Evolutionary conservation across 768 basidiomycete genomes (phyloP).

Genomic region (Pleurotus pulmonarius): DNA sequence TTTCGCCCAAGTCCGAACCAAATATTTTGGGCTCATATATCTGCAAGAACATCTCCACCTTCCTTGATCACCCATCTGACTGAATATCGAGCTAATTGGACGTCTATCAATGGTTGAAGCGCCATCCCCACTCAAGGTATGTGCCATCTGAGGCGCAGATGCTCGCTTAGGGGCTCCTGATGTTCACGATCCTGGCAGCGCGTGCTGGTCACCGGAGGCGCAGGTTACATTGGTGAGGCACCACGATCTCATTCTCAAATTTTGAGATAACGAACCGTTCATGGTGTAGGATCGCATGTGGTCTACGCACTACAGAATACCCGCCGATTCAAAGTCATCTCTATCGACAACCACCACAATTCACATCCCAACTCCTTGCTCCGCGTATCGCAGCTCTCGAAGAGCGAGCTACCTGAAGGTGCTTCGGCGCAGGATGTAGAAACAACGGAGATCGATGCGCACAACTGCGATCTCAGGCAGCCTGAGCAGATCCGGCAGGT

Average conservation of each 20-base stretch:
- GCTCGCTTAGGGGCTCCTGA: slow-evolving; percentile 1
- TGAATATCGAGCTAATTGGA: neutral
- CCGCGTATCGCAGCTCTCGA: slow-evolving; percentile 78
- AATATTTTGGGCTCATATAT: neutral
- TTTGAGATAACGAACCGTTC: slow-evolving; percentile 1
- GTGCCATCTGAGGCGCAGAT: slow-evolving; percentile 19
- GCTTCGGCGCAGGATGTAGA: slow-evolving; percentile 66
- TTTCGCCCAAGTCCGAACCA: slow-evolving; percentile 7
- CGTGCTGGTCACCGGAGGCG: slow-evolving; percentile 74
- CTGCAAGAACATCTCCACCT: slow-evolving; percentile 8
- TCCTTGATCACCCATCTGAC: slow-evolving; percentile 8
- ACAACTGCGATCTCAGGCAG: slow-evolving; percentile 72
- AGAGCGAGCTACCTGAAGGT: slow-evolving; percentile 61
- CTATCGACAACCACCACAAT: slow-evolving; percentile 95
- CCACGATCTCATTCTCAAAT: neutral
- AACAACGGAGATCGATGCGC: slow-evolving; percentile 67
- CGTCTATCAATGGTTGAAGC: slow-evolving; percentile 15
- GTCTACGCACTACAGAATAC: slow-evolving; percentile 84
- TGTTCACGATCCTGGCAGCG: slow-evolving; percentile 31
- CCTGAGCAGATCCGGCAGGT: slow-evolving; percentile 68
- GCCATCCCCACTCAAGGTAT: slow-evolving; percentile 40
- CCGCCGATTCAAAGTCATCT: slow-evolving; percentile 86
- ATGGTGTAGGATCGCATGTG: slow-evolving; percentile 80
- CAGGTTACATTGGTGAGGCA: slow-evolving; percentile 79
- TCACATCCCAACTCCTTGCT: slow-evolving; percentile 73